Evolutionary conservation across 2,329 filamentous ascomycete species (phyloP), one percentile per base, ranked within the genome.

Genomic region (Alternaria rosae): DNA sequence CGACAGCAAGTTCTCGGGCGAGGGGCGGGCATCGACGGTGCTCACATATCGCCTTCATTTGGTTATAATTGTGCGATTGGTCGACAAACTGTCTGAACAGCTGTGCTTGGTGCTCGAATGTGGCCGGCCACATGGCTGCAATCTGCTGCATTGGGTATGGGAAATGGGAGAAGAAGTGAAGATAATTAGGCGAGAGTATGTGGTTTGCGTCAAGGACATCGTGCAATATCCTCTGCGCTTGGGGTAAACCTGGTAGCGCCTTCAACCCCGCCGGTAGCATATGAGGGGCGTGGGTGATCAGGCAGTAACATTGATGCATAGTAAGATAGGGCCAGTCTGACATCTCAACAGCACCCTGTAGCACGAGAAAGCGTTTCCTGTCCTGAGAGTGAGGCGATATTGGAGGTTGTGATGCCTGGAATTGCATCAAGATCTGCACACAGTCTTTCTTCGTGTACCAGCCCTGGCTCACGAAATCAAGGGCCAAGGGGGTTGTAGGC

Each of bases 1-100:
- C 67, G n/a, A 74, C 71, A 5, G 82, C 73, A 26, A 91, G 76
- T 68, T 91, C 88, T 55, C 83, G 81, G 32, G 86, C 82, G n/a
- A 88, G 76, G 6, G 88, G 85, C 4, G 88, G 88, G 66, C 83
- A 86, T 2, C 65, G 63, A 67, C 61, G 72, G 32, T 52, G 38
- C 42, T 57, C 59, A 65, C 65, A 82, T 32, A 6, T 21, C 3
- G 25, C 11, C 51, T 43, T 68, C 15, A 77, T 23, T 1, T 21
- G 17, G 4, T 32, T 25, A 20, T 62, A 72, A 12, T 64, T 52
- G 2, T 25, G 23, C 5, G 70, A 78, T 50, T 84, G 86, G 0
- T 68, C 59, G 20, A 82, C 75, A 15, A 89, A 83, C 13, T 80
- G 59, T 0, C 61, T 13, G 23, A 83, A 66, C 8, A 63, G 68